phyloP scores from a whole-genome alignment of 2,329 filamentous ascomycete genomes.

The Nigrograna mackinnonii region DNA sequence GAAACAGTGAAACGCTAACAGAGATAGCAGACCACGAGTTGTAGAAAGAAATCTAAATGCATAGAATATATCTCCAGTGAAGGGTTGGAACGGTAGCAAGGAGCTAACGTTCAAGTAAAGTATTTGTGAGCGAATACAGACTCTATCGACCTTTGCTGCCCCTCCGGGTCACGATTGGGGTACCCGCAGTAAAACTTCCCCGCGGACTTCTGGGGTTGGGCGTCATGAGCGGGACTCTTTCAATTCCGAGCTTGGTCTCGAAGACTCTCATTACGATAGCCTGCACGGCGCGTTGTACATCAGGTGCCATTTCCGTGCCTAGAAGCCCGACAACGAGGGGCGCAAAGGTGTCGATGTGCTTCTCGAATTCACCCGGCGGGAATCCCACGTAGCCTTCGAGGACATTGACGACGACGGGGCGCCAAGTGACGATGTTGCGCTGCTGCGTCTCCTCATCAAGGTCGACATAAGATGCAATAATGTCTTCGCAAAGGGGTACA shows the following conservation, averaged over 20 bases:
- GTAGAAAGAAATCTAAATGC: too few species aligned
- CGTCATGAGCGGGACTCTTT: slow-evolving; percentile 28
- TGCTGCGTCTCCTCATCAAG: slow-evolving; percentile 97
- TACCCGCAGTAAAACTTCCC: slow-evolving; percentile 20
- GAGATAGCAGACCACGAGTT: too few species aligned
- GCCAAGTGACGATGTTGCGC: slow-evolving; percentile 94
- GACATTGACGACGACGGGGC: slow-evolving; percentile 95
- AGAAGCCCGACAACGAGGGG: slow-evolving; percentile 83
- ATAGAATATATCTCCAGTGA: too few species aligned
- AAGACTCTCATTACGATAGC: slow-evolving; percentile 80
- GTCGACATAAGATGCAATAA: slow-evolving; percentile 80
- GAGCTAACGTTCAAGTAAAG: too few species aligned
- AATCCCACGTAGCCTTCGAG: slow-evolving; percentile 90
- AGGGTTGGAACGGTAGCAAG: too few species aligned
- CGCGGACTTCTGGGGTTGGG: slow-evolving; percentile 20
- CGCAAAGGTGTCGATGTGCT: slow-evolving; percentile 82
- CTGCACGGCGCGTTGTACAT: slow-evolving; percentile 78
- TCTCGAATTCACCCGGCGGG: slow-evolving; percentile 76
- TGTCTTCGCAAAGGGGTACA: slow-evolving; percentile 93
- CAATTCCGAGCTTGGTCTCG: slow-evolving; percentile 52
- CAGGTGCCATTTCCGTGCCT: slow-evolving; percentile 76
- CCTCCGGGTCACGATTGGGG: neutral
- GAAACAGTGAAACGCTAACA: too few species aligned
- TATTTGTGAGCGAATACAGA: too few species aligned
- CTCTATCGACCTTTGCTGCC: too few species aligned